Conservation (phyloP, 2,329 filamentous ascomycete genomes). For the Colletotrichum tropicicola region DNA sequence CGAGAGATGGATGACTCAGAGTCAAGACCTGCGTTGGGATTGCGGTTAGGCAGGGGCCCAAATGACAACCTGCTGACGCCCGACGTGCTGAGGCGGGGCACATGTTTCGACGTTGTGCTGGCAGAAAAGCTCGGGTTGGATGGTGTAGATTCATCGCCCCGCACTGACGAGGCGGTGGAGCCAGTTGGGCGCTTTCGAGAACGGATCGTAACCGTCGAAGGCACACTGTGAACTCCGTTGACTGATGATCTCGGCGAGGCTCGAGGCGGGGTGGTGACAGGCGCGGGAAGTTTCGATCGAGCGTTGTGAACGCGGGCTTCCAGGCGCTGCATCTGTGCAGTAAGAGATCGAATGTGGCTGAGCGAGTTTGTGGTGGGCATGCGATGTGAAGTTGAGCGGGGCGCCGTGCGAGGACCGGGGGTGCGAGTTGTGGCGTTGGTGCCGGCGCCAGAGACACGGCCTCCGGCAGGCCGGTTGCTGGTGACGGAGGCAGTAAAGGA, state of each 20-base stretch:
- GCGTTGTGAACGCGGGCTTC: slow-evolving; percentile 93
- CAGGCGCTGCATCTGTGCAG: slow-evolving; percentile 96
- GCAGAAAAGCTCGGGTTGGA: slow-evolving; percentile 38
- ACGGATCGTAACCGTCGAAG: slow-evolving; percentile 70
- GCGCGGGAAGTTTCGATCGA: slow-evolving; percentile 89
- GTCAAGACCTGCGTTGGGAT: slow-evolving; percentile 51
- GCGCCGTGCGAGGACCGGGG: slow-evolving; percentile 64
- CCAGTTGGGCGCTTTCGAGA: slow-evolving; percentile 74
- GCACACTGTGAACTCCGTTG: slow-evolving; percentile 51
- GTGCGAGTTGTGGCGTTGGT: slow-evolving; percentile 53
- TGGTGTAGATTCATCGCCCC: slow-evolving; percentile 56
- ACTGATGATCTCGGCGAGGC: slow-evolving; percentile 74
- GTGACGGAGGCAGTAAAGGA: slow-evolving; percentile 46
- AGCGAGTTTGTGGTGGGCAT: slow-evolving; percentile 75
- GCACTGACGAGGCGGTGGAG: slow-evolving; percentile 56
- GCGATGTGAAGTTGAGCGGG: slow-evolving; percentile 56
- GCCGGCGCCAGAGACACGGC: slow-evolving; percentile 53
- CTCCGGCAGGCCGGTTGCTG: slow-evolving; percentile 40
- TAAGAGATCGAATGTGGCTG: slow-evolving; percentile 91
- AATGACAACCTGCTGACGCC: slow-evolving; percentile 72
- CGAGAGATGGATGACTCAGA: slow-evolving; percentile 62
- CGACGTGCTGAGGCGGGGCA: slow-evolving; percentile 68
- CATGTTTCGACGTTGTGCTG: slow-evolving; percentile 57
- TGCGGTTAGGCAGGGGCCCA: slow-evolving; percentile 67
- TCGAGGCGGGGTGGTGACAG: slow-evolving; percentile 79